Evolutionary conservation across 2,329 filamentous ascomycete species (phyloP).

Genomic region (Fusarium tanahbumbuense): DNA sequence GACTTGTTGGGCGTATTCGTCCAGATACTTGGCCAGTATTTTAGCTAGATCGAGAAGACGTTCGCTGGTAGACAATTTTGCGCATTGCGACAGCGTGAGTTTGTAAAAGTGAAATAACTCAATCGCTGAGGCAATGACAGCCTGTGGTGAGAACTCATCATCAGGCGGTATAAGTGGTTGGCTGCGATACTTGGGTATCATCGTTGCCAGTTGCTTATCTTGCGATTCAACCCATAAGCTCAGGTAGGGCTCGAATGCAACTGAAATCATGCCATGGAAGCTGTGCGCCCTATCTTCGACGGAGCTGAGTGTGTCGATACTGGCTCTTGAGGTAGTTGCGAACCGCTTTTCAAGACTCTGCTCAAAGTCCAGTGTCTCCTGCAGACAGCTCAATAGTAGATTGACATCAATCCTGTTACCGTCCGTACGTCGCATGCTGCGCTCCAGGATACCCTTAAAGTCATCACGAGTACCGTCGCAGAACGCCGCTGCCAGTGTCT

Average conservation of each 20-base stretch:
- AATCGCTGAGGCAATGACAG: slow-evolving; percentile 92
- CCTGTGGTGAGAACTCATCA: slow-evolving; percentile 91
- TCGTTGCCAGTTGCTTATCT: slow-evolving; percentile 83
- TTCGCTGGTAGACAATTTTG: slow-evolving; percentile 92
- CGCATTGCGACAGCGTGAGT: slow-evolving; percentile 90
- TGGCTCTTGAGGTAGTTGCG: slow-evolving; percentile 76
- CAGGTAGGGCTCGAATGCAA: slow-evolving; percentile 96
- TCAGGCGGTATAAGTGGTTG: slow-evolving; percentile 84
- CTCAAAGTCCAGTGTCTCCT: slow-evolving; percentile 97
- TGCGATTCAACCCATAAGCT: slow-evolving; percentile 98
- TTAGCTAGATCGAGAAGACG: slow-evolving; percentile 85
- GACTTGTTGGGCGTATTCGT: slow-evolving; percentile 95
- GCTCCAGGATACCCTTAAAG: slow-evolving; percentile 91
- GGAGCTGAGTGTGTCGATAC: slow-evolving; percentile 89
- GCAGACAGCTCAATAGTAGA: slow-evolving; percentile 85
- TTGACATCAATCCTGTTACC: slow-evolving; percentile 90
- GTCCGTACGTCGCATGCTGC: slow-evolving; percentile 81
- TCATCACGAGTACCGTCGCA: slow-evolving; percentile 96
- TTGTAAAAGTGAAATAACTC: slow-evolving; percentile 99
- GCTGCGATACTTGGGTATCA: slow-evolving; percentile 88
- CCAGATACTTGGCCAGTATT: slow-evolving; percentile 90
- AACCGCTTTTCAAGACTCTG: slow-evolving; percentile 90
- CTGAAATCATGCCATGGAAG: slow-evolving; percentile 92
- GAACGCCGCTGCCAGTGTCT: slow-evolving; percentile 89
- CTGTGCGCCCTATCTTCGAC: slow-evolving; percentile 78